Base-by-base conservation (phyloP, 2,329 filamentous ascomycete species). In the Phoma sp. region DNA sequence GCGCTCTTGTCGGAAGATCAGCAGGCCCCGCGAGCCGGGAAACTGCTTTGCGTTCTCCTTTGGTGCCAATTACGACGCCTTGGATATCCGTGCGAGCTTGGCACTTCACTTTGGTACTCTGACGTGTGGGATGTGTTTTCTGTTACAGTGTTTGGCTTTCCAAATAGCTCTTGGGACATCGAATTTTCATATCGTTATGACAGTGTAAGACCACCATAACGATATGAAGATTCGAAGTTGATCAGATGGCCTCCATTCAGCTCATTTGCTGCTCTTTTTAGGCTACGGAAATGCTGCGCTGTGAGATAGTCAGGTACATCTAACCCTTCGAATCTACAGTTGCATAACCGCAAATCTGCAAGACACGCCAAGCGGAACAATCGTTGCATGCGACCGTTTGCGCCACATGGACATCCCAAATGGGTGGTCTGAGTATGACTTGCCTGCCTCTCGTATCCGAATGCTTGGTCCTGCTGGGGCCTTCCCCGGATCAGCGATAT, bases 61-160 rank as follows among this genome's bases (percentile, higher is more conserved):
- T 55, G 35, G 29, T 17, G 1, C 33, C 37, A 33, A 13, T 33
- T 27, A 46, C 10, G 19, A 31, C 38, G 25, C 53, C 43, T 43
- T 51, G 36, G 37, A 43, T 51, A 51, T 33, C 53, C 53, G 53
- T 32, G 45, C 46, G 36, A 46, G 3, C 36, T 35, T 45, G 41
- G 52, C 52, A 17, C 31, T 29, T n/a, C 7, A 29, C 36, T 15
- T n/a, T 19, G 9, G 10, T 15, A 15, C 22, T 17, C 12, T 15
- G 9, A 19, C 22, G 27, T 17, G 27, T 25, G 45, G 22, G n/a
- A 22, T 37, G 4, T 17, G 17, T 4, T 33, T 47, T n/a, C 12
- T 48, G 25, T 22, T 7, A 22, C 7, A 12, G 4, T n/a, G 6
- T 15, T 33, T 32, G 32, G 24, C 37, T 40, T 17, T 27, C 17